A percentile compares a stretch with the other conserved stretches of the same genome.
Evolutionary conservation across 139 green algal species (phyloP).

Genomic region (Nannochloris sp.): DNA sequence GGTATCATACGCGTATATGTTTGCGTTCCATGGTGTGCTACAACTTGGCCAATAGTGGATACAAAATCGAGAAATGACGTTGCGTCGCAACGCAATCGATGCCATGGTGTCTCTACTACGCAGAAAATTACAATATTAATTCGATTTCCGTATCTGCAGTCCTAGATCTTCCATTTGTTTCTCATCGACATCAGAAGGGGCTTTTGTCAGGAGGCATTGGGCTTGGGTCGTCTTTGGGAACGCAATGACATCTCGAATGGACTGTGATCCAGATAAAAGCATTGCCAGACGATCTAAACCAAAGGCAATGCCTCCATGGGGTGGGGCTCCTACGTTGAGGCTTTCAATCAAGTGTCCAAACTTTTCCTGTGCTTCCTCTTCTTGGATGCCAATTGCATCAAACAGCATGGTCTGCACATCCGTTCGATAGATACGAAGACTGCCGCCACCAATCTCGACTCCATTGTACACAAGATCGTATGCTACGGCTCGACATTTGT

Average conservation of each 20-base stretch:
- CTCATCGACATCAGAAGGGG: slow-evolving; percentile 44
- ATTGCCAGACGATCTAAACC: slow-evolving; percentile 91
- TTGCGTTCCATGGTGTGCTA: too few species aligned
- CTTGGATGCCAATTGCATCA: slow-evolving; percentile 73
- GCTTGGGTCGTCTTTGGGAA: slow-evolving; percentile 92
- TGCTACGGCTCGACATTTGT: slow-evolving; percentile 43
- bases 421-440: slow-evolving; percentile 80
- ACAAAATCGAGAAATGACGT: too few species aligned
- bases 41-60: too few species aligned
- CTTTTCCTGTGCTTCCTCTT: slow-evolving; percentile 64
- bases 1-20: too few species aligned
- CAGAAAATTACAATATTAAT: slow-evolving; percentile 2
- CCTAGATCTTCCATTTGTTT: slow-evolving; percentile 60
- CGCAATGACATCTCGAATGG: slow-evolving; percentile 98
- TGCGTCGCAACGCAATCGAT: neutral
- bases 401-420: slow-evolving; percentile 92
- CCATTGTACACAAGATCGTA: slow-evolving; percentile 99
- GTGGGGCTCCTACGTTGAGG: slow-evolving; percentile 78
- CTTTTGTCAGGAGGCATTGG: slow-evolving; percentile 78
- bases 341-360: slow-evolving; percentile 81
- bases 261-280: slow-evolving; percentile 70
- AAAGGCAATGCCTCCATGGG: slow-evolving; percentile 87
- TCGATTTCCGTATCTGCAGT: neutral
- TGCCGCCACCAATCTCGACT: slow-evolving; percentile 89
- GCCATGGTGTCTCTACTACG: neutral